Evolutionary conservation across 148 eudicot species (phyloP), one percentile per base, ranked within the genome.

Genomic region (Hydrangea macrophylla): DNA sequence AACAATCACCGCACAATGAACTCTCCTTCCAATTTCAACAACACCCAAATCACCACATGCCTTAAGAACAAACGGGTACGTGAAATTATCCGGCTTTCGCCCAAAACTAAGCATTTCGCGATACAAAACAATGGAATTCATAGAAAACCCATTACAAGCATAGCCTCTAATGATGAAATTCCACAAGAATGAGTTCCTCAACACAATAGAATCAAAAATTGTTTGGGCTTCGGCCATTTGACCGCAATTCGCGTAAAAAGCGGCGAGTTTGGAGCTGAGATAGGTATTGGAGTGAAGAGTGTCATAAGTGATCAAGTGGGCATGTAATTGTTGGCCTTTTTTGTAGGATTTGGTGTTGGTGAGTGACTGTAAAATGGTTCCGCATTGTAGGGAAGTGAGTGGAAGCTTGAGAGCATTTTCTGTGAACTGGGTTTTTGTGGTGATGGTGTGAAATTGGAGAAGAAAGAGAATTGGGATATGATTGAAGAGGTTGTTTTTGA

Each of bases 21-120:
- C 57, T 33, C 66, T 67, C 56, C 55, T 44, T 3, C 78, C 78
- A 56, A 74, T 40, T 31, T 57, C 65, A 66, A 67, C 72, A 66
- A 74, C 23, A 13, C 53, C 28, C 55, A 64, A 30, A 79, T 70
- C 75, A 37, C 78, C 72, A 67, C 82, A 79, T 25, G 78, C 78
- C 64, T 79, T 79, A 40, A 74, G 28, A 40, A 78, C 77, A 69
- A 73, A 78, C 5, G 78, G 81, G 59, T 73, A 78, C 13, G 81
- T 73, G 54, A 64, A 78, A 51, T 78, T 73, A 78, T 78, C 74
- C 28, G 81, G 60, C 58, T 22, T 65, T 31, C 51, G 69, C 58
- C 58, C 69, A 32, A 65, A 50, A 7, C 58, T 31, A 26, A 50
- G 9, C 69, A 65, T 65, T 51, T 65, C 69, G 1, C 58, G 69